A percentile compares a stretch with the other conserved stretches of the same genome.
Evolutionary conservation across 257 asterid genomes (phyloP).

Genomic region (Solanum microdontum): DNA sequence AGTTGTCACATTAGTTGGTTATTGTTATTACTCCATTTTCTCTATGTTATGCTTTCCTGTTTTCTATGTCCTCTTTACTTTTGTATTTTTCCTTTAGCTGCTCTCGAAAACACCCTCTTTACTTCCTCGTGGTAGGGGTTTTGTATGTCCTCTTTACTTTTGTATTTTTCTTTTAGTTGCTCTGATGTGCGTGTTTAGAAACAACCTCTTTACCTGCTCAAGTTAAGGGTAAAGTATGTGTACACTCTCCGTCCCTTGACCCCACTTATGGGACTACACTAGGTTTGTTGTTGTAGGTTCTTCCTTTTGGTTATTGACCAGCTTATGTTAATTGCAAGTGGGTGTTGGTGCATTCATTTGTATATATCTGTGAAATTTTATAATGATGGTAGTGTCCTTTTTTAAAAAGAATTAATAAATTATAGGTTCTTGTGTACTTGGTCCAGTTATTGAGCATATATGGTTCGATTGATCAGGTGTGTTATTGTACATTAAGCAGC

Average conservation of each 20-base stretch:
- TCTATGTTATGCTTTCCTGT: not conserved
- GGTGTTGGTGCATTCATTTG: conserved; percentile 2
- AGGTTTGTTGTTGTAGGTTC: not conserved
- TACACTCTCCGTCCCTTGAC: not conserved
- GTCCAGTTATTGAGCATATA: not conserved
- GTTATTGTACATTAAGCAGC: conserved; percentile 8
- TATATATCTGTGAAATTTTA: not conserved
- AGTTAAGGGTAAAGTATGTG: not conserved
- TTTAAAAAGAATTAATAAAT: not conserved
- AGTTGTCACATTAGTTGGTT: not conserved
- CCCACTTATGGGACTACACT: not conserved
- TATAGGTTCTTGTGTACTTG: not conserved
- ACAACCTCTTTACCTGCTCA: not conserved
- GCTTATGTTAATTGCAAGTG: not conserved
- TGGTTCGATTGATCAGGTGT: conserved; percentile 7
- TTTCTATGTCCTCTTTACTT: not conserved
- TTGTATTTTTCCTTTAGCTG: not conserved
- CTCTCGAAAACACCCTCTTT: not conserved
- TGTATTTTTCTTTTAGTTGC: not conserved
- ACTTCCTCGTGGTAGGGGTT: not conserved
- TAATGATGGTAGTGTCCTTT: not conserved
- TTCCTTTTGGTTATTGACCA: not conserved
- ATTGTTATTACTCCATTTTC: not conserved
- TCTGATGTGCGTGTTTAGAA: not conserved
- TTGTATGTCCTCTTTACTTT: not conserved